phyloP scores from a whole-genome alignment of 805 yeast genomes.

The Naumovozyma dairenensis region DNA sequence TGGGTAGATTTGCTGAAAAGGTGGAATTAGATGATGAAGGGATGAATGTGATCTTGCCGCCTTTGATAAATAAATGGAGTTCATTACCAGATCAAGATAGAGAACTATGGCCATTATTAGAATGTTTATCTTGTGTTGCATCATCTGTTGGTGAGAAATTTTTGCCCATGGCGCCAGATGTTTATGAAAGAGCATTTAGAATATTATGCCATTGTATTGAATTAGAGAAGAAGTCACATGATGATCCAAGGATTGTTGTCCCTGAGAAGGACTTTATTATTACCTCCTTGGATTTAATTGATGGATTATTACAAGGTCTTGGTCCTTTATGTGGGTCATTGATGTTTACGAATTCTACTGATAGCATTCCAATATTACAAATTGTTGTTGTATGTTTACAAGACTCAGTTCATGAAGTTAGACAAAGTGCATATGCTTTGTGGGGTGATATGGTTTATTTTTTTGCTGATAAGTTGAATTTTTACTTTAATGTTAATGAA shows the following conservation, averaged over 20 bases:
- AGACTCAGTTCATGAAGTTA: constrained; percentile 75
- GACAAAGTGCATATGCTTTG: constrained; percentile 85
- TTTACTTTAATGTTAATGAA: neutral
- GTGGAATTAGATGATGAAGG: constrained; percentile 48
- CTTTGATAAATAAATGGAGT: constrained; percentile 77
- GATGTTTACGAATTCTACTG: constrained; percentile 23
- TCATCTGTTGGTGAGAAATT: constrained; percentile 76
- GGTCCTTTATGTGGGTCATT: constrained; percentile 48
- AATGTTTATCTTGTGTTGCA: constrained; percentile 87
- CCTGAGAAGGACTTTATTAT: constrained; percentile 89
- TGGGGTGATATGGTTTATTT: constrained; percentile 79
- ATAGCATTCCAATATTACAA: constrained; percentile 41
- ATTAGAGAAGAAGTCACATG: constrained; percentile 49
- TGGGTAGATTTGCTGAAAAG: constrained; percentile 79
- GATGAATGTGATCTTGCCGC: constrained; percentile 62
- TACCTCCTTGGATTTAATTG: constrained; percentile 80
- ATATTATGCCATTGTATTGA: constrained; percentile 63
- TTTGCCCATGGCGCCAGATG: constrained; percentile 82
- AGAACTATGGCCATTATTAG: constrained; percentile 84
- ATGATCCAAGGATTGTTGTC: constrained; percentile 56
- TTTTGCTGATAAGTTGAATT: constrained; percentile 27
- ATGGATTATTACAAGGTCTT: constrained; percentile 87
- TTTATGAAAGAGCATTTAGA: constrained; percentile 66
- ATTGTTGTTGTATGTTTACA: constrained; percentile 60
- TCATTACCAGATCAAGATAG: constrained; percentile 63